Base-by-base conservation (phyloP, 495 filamentous ascomycete genomes). In the Aspergillus avenaceus region DNA sequence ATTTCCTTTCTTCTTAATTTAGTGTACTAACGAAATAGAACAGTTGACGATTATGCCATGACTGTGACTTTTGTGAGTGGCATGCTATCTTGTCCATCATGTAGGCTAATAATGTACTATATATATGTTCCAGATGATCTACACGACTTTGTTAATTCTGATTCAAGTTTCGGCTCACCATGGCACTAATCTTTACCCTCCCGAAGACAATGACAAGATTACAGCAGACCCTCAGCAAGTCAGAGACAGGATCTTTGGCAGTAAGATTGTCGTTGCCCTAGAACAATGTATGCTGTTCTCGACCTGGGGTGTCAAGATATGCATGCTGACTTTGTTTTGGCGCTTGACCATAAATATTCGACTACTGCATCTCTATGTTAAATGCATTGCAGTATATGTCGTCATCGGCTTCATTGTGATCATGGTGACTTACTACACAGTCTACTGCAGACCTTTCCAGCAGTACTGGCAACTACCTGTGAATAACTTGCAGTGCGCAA, bases 361-460 rank as follows among this genome's bases (percentile, higher is more conserved):
- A 13, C 58, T n/a, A 13, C 8, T 66, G 14, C 68, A 69, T 24
- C 47, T 70, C 6, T 71, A 65, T 45, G 77, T 86, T 50, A 82
- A 81, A 52, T 56, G 78, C 5, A 70, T 85, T 5, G 67, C 66
- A 3, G 72, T 55, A 1, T 86, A 84, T 50, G 71, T 81, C 8
- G 73, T 66, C 1, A 25, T 81, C 3, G 76, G 73, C 11, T 85
- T 83, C 47, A 58, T 83, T 26, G 59, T 84, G 5, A 83, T 84
- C 65, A 76, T 84, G 62, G 63, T 82, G 25, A 68, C 83, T 26
- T 86, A 83, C 56, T 79, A 85, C 51, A 79, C 62, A n/a, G 76
- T 83, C 7, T 85, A 82, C 71, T 86, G 84, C 52, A 65, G 73
- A 26, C 83, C 84, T 2, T 83, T 87, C 49, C 59, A 58, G 12